Evolutionary conservation across 2,329 filamentous ascomycete genomes (phyloP).

Genomic region (Macrophomina tecta): DNA sequence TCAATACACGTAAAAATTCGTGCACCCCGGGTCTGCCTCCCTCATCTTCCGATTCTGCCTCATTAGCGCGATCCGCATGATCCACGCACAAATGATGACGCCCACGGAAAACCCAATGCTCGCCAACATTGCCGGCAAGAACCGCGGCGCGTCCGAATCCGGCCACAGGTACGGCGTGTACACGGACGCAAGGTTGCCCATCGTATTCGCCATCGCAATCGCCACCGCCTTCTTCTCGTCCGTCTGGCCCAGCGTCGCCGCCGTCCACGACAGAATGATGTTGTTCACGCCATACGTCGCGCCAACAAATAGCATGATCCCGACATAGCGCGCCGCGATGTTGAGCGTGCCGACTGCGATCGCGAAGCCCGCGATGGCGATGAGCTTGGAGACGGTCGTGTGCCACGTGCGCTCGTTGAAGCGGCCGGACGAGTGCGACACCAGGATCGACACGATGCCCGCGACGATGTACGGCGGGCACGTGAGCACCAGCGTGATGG

Average conservation of each 20-base stretch:
- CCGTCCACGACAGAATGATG: constrained; percentile 51
- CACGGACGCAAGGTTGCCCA: constrained; percentile 48
- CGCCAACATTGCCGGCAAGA: constrained; percentile 39
- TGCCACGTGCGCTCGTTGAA: constrained; percentile 37
- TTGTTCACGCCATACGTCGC: constrained; percentile 35
- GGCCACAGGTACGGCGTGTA: constrained; percentile 45
- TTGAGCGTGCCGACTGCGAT: constrained; percentile 37
- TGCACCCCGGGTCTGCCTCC: constrained; percentile 27
- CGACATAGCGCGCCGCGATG: constrained; percentile 39
- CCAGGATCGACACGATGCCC: constrained; percentile 35
- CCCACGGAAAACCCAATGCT: constrained; percentile 42
- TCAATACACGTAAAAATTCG: constrained; percentile 16
- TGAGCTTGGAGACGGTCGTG: constrained; percentile 34
- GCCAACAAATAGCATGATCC: constrained; percentile 41
- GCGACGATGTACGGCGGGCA: constrained; percentile 32
- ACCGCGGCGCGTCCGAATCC: constrained; percentile 39
- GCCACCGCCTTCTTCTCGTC: constrained; percentile 52
- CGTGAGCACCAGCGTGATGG: constrained; percentile 43
- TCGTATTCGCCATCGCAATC: constrained; percentile 51
- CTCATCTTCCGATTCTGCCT: constrained; percentile 41
- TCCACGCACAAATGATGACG: constrained; percentile 39
- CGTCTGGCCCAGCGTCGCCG: constrained; percentile 49
- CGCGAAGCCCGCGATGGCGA: constrained; percentile 41
- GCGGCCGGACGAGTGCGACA: constrained; percentile 38
- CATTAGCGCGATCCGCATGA: constrained; percentile 40